These are phyloP conservation scores for Botrytis elliptica DNA, from an alignment of 2,329 filamentous ascomycete species.

Conservation along the genomic window DNA sequence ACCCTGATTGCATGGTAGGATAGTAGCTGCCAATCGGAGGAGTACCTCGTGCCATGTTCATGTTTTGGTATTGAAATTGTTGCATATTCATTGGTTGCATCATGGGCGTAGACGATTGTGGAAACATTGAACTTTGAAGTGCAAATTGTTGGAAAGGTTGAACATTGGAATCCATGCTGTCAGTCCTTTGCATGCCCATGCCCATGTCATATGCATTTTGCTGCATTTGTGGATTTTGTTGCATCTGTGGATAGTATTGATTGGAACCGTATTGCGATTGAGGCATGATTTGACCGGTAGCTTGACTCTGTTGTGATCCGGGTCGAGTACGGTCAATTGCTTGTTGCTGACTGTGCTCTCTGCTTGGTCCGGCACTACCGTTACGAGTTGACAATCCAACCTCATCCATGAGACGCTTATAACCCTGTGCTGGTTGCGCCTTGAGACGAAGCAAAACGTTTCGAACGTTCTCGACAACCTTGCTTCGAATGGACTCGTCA, in stretches of 20 bases:
- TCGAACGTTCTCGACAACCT: constrained; percentile 90
- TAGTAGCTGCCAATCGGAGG: constrained; percentile 59
- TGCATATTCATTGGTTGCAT: constrained; percentile 52
- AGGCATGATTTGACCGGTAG: constrained; percentile 45
- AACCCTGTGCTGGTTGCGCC: constrained; percentile 90
- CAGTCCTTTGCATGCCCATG: constrained; percentile 53
- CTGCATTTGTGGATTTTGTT: constrained; percentile 46
- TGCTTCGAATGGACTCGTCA: constrained; percentile 81
- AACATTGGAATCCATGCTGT: constrained; percentile 52
- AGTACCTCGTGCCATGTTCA: constrained; percentile 50
- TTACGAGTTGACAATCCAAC: constrained; percentile 78
- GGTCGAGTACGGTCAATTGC: constrained; percentile 54
- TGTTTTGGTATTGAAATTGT: constrained; percentile 52
- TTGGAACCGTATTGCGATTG: constrained; percentile 43
- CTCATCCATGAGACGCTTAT: constrained; percentile 98
- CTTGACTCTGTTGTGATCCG: constrained; percentile 52
- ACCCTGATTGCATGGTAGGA: constrained; percentile 55
- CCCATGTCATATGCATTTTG: constrained; percentile 50
- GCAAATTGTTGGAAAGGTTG: constrained; percentile 52
- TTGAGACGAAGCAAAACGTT: constrained; percentile 86
- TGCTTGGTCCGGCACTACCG: constrained; percentile 41
- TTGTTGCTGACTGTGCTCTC: constrained; percentile 41
- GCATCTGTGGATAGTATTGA: constrained; percentile 55
- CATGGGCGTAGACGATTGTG: constrained; percentile 42
- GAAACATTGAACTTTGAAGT: constrained; percentile 53